Conservation (phyloP, 2,329 filamentous ascomycete genomes). For the Pseudogymnoascus sp. region DNA sequence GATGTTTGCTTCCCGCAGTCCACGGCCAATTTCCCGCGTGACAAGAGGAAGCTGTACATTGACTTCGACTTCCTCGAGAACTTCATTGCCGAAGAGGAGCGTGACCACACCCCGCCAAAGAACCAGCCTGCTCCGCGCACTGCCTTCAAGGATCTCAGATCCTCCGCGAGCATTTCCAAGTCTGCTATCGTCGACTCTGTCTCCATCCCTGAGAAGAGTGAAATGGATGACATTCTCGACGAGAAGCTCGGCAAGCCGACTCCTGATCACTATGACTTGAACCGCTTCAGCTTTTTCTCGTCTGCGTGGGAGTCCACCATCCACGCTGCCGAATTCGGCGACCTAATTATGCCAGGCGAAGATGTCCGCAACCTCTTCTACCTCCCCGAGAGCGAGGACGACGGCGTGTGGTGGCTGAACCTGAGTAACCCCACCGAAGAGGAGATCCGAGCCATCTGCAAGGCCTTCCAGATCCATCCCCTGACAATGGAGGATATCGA, state of each 20-base stretch:
- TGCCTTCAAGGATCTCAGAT: conserved; percentile 25
- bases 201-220: conserved; percentile 40
- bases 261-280: conserved; percentile 48
- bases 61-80: conserved; percentile 93
- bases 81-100: conserved; percentile 62
- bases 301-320: conserved; percentile 91
- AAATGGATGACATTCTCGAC: conserved; percentile 14
- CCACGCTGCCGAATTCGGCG: conserved; percentile 80
- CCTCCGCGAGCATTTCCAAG: conserved; percentile 15
- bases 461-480: conserved; percentile 91
- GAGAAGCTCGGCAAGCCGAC: conserved; percentile 28
- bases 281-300: conserved; percentile 94
- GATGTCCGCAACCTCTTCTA: conserved; percentile 80
- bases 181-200: conserved; percentile 33
- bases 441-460: conserved; percentile 79
- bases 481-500: conserved; percentile 94
- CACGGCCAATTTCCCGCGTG: conserved; percentile 54
- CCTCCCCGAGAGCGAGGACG: conserved; percentile 50
- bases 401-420: conserved; percentile 98
- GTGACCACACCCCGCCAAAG: conserved; percentile 30
- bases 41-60: conserved; percentile 71
- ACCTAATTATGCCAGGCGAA: conserved; percentile 81
- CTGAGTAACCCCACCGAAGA: conserved; percentile 84
- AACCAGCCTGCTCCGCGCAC: conserved; percentile 24
- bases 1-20: conserved; percentile 81